Percentiles rank a stretch among this genome's conserved stretches.
phyloP scores from a whole-genome alignment of 306 rosid genomes.

The Inga laurina region DNA sequence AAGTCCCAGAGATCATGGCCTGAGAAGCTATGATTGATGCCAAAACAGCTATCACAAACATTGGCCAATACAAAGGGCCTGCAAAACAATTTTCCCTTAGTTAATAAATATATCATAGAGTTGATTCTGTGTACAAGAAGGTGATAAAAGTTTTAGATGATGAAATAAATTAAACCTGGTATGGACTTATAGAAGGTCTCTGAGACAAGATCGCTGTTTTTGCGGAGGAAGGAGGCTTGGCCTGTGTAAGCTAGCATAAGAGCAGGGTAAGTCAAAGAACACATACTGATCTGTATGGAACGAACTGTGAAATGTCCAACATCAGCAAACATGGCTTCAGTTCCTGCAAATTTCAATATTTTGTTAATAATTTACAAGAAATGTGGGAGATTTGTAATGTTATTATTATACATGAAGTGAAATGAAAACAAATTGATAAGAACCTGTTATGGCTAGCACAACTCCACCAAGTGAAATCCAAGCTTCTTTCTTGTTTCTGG shows the following conservation, averaged over 20 bases:
- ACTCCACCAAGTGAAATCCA: conserved; percentile 14
- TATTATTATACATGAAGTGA: no score
- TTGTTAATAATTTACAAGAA: neutral
- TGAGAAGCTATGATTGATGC: conserved; percentile 65
- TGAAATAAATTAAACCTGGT: neutral
- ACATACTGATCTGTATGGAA: conserved; percentile 18
- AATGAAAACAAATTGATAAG: neutral
- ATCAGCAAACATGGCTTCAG: conserved; percentile 21
- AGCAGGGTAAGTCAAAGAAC: conserved; percentile 15
- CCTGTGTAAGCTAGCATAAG: conserved; percentile 8
- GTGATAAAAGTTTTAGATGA: neutral
- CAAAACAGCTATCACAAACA: conserved; percentile 48
- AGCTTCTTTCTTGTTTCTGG: conserved; percentile 7
- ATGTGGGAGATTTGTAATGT: neutral
- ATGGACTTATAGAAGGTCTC: conserved; percentile 10
- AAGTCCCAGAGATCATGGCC: conserved; percentile 64
- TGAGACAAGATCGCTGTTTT: neutral
- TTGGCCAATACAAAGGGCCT: conserved; percentile 59
- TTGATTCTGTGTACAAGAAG: neutral
- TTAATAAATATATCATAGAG: neutral
- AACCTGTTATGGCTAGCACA: conserved; percentile 4
- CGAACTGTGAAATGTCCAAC: conserved; percentile 16
- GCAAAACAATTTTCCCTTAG: neutral
- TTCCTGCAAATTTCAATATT: neutral
- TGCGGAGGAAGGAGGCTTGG: conserved; percentile 18